These are phyloP conservation scores for Psidium guajava DNA, from an alignment of 345 rosid species.

Conservation along the genomic window DNA sequence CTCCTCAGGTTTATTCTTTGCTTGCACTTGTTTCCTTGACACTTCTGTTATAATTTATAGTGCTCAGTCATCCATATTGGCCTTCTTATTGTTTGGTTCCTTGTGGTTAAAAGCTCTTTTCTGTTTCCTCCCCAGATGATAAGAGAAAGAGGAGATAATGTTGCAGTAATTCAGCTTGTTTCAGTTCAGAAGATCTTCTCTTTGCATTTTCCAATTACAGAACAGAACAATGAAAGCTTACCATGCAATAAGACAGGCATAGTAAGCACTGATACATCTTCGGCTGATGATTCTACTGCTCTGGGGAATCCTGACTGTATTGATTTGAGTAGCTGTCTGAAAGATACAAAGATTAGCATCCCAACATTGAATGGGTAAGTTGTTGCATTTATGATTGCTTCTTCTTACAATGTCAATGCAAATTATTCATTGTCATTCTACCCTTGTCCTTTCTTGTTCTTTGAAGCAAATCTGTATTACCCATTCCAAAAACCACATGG, in stretches of 20 bases:
- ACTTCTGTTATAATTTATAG: background rate
- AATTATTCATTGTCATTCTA: background rate
- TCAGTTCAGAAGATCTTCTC: slow-evolving; percentile 53
- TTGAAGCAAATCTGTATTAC: background rate
- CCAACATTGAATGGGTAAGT: slow-evolving; percentile 83
- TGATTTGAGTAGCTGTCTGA: slow-evolving; percentile 72
- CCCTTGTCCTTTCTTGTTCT: background rate
- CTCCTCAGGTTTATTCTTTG: slow-evolving; percentile 57
- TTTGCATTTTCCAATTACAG: slow-evolving; percentile 25
- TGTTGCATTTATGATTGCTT: background rate
- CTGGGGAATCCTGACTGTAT: slow-evolving; percentile 36
- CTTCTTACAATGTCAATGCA: background rate
- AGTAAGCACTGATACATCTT: slow-evolving; percentile 4
- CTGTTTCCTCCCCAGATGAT: slow-evolving; percentile 41
- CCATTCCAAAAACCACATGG: background rate
- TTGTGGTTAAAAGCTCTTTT: background rate
- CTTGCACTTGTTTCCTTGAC: background rate
- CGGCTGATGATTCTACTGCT: slow-evolving; percentile 10
- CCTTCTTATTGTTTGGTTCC: background rate
- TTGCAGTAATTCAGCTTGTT: slow-evolving; percentile 34
- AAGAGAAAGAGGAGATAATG: slow-evolving; percentile 25
- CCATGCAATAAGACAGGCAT: slow-evolving; percentile 6
- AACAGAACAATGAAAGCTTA: slow-evolving; percentile 8
- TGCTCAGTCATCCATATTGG: background rate
- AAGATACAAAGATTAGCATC: slow-evolving; percentile 57